Base-by-base conservation (phyloP, 2,329 filamentous ascomycete species). In the Apiospora phragmitis region DNA sequence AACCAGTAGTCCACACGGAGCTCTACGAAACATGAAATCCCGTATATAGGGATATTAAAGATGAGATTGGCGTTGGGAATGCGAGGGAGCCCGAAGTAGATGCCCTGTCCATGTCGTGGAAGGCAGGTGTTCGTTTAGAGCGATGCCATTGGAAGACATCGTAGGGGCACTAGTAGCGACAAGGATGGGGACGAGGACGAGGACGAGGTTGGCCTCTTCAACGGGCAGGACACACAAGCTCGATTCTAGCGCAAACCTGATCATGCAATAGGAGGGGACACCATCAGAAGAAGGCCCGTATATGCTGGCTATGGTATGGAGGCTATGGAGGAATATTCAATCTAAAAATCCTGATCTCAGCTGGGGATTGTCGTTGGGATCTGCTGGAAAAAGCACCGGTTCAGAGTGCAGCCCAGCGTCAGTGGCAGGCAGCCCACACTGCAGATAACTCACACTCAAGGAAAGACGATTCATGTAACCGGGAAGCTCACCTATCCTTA, bases 101-200 rank as follows among this genome's bases (percentile, higher is more conserved):
- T n/a, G 32, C 55, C 55, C 32, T 38, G 55, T 11, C 55, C 55
- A 62, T 38, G 55, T n/a, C 18, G 55, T 62, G 29, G 32, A 38
- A 62, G 55, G 55, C 55, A 62, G 55, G 55, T 62, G 55, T 62
- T n/a, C 8, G 32, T 62, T 62, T 62, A 32, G 32, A 38, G 55
- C 55, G 55, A n/a, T 62, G 55, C 32, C 32, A 62, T 62, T 62
- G 55, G 55, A 62, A 38, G 55, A 62, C 3, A 18, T n/a, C 55
- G 55, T 62, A 62, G 55, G 55, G 55, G 32, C 55, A 62, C 55
- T 62, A 62, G 21, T 38, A 62, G 55, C 51, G 55, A 62, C 55
- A n/a, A 62, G 55, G 55, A 62, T 38, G 32, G 3, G 21, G 55
- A 21, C 18, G 49, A 55, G 14, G 49, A 55, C 8, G 24, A 51